phyloP scores from a whole-genome alignment of 179 eudicot genomes.

The Beta macrorhiza region DNA sequence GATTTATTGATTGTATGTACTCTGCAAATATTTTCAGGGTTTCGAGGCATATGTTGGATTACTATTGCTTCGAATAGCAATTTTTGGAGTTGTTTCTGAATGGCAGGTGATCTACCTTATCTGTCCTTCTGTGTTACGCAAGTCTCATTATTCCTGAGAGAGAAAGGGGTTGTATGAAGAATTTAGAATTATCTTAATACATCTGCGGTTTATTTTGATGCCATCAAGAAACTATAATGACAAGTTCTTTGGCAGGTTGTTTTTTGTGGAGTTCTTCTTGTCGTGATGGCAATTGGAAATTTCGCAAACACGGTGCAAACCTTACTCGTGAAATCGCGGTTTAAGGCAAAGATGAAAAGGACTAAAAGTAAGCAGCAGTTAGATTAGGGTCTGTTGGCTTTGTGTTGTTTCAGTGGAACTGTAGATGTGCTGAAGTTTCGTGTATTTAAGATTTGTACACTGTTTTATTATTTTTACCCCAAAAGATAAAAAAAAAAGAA shows the following conservation, averaged over 20 bases:
- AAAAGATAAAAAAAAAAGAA: background rate
- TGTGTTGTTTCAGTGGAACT: background rate
- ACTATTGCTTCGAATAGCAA: constrained; percentile 44
- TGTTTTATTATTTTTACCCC: background rate
- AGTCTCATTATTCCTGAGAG: background rate
- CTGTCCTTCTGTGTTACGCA: background rate
- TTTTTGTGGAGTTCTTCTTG: constrained; percentile 46
- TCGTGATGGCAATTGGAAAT: constrained; percentile 53
- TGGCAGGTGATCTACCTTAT: constrained; percentile 44
- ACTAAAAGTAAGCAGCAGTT: constrained; percentile 47
- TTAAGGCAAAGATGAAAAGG: constrained; percentile 58
- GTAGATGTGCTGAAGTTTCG: background rate
- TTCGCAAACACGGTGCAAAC: constrained; percentile 48
- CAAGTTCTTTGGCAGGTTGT: constrained; percentile 38
- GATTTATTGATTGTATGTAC: background rate
- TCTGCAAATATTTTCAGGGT: constrained; percentile 32
- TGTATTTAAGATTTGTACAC: background rate
- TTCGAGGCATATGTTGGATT: constrained; percentile 55
- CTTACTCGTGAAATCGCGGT: constrained; percentile 46
- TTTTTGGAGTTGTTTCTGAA: constrained; percentile 49
- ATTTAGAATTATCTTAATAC: background rate
- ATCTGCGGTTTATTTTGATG: background rate
- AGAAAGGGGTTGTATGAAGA: background rate
- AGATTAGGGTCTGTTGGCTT: constrained; percentile 25
- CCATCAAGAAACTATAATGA: background rate